phyloP scores from a whole-genome alignment of 116 monocot species.

The Iris pallida region DNA sequence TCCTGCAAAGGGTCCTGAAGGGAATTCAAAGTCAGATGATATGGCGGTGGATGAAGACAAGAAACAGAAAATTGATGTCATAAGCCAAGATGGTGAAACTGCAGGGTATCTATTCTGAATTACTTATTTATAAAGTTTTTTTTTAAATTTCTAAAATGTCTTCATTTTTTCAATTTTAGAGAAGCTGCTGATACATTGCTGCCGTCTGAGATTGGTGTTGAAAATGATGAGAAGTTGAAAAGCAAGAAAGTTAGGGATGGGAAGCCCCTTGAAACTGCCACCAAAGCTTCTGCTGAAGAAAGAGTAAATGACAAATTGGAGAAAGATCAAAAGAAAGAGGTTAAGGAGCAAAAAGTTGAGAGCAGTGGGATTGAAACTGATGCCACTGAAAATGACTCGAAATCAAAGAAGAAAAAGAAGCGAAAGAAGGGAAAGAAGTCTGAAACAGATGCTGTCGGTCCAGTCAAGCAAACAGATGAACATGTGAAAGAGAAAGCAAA shows the following conservation, averaged over 20 bases:
- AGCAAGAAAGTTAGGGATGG: conserved; percentile 17
- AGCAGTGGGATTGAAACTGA: not conserved
- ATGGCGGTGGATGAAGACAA: conserved; percentile 15
- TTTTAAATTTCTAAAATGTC: too few species aligned
- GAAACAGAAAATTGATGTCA: conserved; percentile 29
- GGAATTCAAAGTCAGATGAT: conserved; percentile 16
- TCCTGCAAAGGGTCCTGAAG: conserved; percentile 5
- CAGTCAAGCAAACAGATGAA: conserved; percentile 8
- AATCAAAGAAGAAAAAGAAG: conserved; percentile 30
- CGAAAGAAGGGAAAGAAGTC: conserved; percentile 12
- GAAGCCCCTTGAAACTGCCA: conserved; percentile 3
- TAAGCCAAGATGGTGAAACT: conserved; percentile 8
- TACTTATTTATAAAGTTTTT: too few species aligned
- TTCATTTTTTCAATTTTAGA: too few species aligned
- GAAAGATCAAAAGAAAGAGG: too few species aligned
- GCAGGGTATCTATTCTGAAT: conserved; percentile 27
- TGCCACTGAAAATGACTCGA: conserved; percentile 21
- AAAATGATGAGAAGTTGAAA: conserved; percentile 17
- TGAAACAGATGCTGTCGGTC: conserved; percentile 6
- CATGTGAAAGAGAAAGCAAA: conserved; percentile 2
- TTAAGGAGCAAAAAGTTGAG: conserved; percentile 1
- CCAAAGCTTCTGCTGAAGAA: conserved; percentile 8
- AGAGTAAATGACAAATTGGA: not conserved
- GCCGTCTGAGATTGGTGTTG: conserved; percentile 2
- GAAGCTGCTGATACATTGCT: not conserved